phyloP scores from a whole-genome alignment of 495 filamentous ascomycete species.

The Lophium mytilinum region DNA sequence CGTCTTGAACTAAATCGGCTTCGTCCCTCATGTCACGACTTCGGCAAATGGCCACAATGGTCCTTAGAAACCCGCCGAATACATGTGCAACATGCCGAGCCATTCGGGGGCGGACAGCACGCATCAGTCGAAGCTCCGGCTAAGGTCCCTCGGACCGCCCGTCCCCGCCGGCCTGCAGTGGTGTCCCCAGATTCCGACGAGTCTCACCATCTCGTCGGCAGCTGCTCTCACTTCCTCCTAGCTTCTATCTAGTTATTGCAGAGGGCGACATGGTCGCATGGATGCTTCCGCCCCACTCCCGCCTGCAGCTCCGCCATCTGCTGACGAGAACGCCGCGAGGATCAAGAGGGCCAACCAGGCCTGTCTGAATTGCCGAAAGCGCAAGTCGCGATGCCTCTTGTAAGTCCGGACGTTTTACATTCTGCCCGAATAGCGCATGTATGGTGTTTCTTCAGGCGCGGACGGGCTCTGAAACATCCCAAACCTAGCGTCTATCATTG shows the following conservation, averaged over 20 bases:
- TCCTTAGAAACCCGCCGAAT: background rate
- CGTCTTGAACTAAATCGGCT: too few species aligned
- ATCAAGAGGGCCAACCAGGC: constrained; percentile 54
- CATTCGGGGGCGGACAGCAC: background rate
- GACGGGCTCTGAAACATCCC: too few species aligned
- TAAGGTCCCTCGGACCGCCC: background rate
- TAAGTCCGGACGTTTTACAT: constrained; percentile 32
- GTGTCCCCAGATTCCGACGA: background rate
- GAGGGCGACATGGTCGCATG: constrained; percentile 13
- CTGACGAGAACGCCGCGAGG: constrained; percentile 11
- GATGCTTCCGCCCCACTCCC: constrained; percentile 8
- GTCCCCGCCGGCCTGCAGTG: background rate
- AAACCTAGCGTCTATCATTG: too few species aligned
- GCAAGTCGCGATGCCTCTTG: constrained; percentile 59
- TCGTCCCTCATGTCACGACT: too few species aligned
- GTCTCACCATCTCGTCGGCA: background rate
- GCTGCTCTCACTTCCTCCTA: background rate
- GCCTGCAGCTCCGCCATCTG: background rate
- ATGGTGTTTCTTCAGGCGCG: too few species aligned
- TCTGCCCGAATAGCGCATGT: too few species aligned
- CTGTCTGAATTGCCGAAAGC: constrained; percentile 53
- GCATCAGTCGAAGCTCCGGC: background rate
- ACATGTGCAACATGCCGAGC: background rate
- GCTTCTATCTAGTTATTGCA: background rate
- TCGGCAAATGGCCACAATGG: too few species aligned